These are phyloP conservation scores for Athelia psychrophila DNA, from an alignment of 1,284 basidiomycete species.

Conservation along the genomic window DNA sequence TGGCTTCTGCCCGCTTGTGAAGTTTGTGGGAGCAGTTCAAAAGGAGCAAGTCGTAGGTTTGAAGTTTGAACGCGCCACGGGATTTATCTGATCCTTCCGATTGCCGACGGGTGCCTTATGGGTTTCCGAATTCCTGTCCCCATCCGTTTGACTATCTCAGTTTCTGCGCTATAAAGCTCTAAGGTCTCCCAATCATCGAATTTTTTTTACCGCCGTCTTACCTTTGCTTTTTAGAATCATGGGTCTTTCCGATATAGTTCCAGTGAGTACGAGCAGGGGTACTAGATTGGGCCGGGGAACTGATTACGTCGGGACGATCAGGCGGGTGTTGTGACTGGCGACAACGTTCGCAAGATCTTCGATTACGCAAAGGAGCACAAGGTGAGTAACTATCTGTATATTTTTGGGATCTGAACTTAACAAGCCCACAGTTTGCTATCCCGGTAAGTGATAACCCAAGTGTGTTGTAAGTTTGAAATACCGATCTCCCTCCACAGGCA, in stretches of 20 bases:
- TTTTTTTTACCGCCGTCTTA: too few relatives aligned
- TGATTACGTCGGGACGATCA: slow-evolving; percentile 23
- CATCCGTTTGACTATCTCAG: too few relatives aligned
- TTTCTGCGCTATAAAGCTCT: too few relatives aligned
- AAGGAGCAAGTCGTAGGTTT: too few relatives aligned
- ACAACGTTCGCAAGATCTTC: slow-evolving; percentile 85
- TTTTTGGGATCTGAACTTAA: slow-evolving; percentile 1
- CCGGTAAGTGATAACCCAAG: slow-evolving; percentile 57
- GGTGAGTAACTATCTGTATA: slow-evolving; percentile 41
- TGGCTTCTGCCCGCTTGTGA: too few relatives aligned
- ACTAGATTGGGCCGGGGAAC: slow-evolving; percentile 4
- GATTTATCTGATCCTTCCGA: too few relatives aligned
- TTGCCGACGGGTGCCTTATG: too few relatives aligned
- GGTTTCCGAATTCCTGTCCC: too few relatives aligned
- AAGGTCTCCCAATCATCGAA: too few relatives aligned
- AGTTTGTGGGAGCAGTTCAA: too few relatives aligned
- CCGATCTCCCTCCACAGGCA: slow-evolving; percentile 40
- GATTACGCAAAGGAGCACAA: slow-evolving; percentile 84
- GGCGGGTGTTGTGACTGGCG: slow-evolving; percentile 87
- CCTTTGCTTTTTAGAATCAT: slow-evolving; percentile 28
- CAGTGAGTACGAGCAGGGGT: slow-evolving; percentile 39
- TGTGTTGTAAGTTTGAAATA: not conserved
- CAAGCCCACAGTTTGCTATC: slow-evolving; percentile 69
- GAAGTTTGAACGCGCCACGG: too few relatives aligned
- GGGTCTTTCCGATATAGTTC: slow-evolving; percentile 72